Evolutionary conservation across 108 stramenopile genomes (phyloP), one percentile per base, ranked within the genome.

Genomic region (Phaeodactylum tricornutum): DNA sequence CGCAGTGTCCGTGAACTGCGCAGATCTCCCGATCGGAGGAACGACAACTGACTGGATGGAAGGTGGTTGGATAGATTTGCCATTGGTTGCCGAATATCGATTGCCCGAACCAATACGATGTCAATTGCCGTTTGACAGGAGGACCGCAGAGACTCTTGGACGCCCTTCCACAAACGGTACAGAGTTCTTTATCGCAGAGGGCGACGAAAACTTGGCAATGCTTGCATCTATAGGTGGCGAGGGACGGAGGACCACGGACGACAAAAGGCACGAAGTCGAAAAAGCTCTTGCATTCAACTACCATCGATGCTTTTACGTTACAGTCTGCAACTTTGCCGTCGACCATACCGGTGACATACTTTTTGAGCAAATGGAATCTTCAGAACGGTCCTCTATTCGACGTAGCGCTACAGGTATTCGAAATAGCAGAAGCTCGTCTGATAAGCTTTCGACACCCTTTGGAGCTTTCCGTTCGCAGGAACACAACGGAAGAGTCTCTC

Each of bases 291-390:
- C n/a, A n/a, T 40, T 40, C 2, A 20, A 16, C 44, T 4, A 45
- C 12, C 31, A 63, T 1, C 48, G 74, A 35, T 64, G 64, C 8
- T 68, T 85, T 35, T 62, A 67, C n/a, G 33, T 87, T 3, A 72
- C 79, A 20, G 79, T 79, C 3, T 64, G 66, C 42, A 81, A 79
- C 39, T 84, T 77, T 54, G 77, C 66, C 32, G 67, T 91, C 16
- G 89, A 91, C 58, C 89, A 91, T 58, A 86, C 84, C 17, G 89
- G 89, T 3, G 61, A 64, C 27, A 38, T 84, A 15, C 57, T 91
- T 7, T 84, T 91, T 53, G 80, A 81, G 57, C 59, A 61, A 42
- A 55, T 67, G 32, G 57, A 66, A 32, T 56, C 48, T 1, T 23
- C 52, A 7, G 2, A 7, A 15, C 17, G 30, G 4, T 33, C 15